phyloP scores from a whole-genome alignment of 768 basidiomycete genomes.

The Hebeloma cylindrosporum region DNA sequence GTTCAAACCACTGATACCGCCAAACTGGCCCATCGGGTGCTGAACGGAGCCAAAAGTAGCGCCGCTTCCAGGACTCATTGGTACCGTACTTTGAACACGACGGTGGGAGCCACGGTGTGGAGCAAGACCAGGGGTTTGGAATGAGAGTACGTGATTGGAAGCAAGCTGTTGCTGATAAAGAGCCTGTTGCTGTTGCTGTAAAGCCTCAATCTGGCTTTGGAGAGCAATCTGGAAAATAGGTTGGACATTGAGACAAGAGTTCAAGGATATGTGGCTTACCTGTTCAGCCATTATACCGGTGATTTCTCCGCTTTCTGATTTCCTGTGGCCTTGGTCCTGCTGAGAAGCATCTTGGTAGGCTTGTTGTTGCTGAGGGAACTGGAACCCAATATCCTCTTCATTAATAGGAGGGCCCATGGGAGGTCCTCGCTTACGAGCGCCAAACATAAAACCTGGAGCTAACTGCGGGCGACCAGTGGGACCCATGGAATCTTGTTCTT shows the following conservation, averaged over 20 bases:
- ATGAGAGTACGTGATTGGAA: constrained; percentile 80
- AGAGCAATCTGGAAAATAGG: constrained; percentile 64
- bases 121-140: constrained; percentile 73
- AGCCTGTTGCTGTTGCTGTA: constrained; percentile 89
- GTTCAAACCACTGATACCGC: constrained; percentile 48
- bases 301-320: constrained; percentile 72
- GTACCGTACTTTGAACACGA: constrained; percentile 85
- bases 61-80: constrained; percentile 50
- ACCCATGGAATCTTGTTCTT: constrained; percentile 68
- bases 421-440: constrained; percentile 57
- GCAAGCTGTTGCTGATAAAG: constrained; percentile 90
- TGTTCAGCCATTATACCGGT: constrained; percentile 95
- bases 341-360: constrained; percentile 32
- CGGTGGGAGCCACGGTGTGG: constrained; percentile 65
- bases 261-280: constrained; percentile 52
- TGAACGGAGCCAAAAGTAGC: constrained; percentile 47
- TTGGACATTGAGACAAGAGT: constrained; percentile 1
- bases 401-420: constrained; percentile 72
- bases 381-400: constrained; percentile 80
- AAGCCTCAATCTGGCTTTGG: constrained; percentile 86
- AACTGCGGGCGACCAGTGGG: constrained; percentile 85
- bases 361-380: constrained; percentile 78
- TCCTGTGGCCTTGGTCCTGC: constrained; percentile 46
- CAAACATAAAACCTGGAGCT: constrained; percentile 91
- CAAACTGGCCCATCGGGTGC: constrained; percentile 69